Percentiles rank a stretch among this genome's conserved stretches.
Conservation (phyloP, 2,329 filamentous ascomycete species). For the Gyromitra esculenta region DNA sequence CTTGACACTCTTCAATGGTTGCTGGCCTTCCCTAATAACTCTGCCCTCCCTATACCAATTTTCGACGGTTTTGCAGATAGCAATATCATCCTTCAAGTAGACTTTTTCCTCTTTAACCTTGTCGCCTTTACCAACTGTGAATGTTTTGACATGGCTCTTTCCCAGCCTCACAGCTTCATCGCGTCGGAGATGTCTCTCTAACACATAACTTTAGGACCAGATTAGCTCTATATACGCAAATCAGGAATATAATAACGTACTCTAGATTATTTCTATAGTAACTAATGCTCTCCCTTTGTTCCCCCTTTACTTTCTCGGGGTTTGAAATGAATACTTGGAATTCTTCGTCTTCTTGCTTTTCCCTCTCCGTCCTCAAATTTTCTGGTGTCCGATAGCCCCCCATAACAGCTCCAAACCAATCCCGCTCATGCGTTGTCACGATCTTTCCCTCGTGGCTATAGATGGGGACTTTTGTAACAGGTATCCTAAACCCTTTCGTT, state of each 20-base stretch:
- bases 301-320: constrained; percentile 8
- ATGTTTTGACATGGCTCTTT: constrained; percentile 76
- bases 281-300: constrained; percentile 48
- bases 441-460: constrained; percentile 81
- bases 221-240: constrained; percentile 63
- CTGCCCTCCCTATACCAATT: constrained; percentile 98
- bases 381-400: constrained; percentile 79
- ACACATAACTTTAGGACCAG: constrained; percentile 74
- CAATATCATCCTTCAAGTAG: constrained; percentile 79
- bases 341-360: constrained; percentile 77
- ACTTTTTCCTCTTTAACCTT: constrained; percentile 81
- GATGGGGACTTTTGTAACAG: constrained; percentile 80
- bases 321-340: constrained; percentile 57
- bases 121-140: constrained; percentile 78
- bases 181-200: constrained; percentile 85
- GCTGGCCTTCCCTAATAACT: constrained; percentile 73
- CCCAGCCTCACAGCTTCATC: constrained; percentile 84
- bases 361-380: constrained; percentile 74
- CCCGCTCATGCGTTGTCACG: constrained; percentile 77
- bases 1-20: constrained; percentile 85
- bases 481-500: constrained; percentile 84
- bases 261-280: constrained; percentile 53
- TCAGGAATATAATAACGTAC: constrained; percentile 10
- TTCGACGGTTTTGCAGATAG: constrained; percentile 87
- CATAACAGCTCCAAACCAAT: constrained; percentile 89